Evolutionary conservation across 1,139 yeast genomes (phyloP).

Genomic region (Yamadazyma jaroonii): DNA sequence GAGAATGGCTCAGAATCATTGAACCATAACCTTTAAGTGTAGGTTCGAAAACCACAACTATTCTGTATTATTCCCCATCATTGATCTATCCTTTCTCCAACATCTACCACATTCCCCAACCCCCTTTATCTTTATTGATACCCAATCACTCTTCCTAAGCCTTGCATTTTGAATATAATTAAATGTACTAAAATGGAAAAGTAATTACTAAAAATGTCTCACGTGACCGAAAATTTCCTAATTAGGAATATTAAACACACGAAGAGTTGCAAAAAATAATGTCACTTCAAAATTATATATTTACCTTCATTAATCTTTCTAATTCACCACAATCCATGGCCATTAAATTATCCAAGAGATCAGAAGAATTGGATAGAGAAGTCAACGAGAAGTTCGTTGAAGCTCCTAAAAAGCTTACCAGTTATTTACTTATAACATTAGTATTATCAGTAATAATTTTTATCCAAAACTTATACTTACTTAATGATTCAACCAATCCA

Average conservation of each 20-base stretch:
- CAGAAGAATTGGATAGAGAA: conserved; percentile 1
- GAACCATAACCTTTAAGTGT: no score
- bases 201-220: not conserved
- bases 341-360: conserved; percentile 2
- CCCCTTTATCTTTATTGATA: no score
- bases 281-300: no score
- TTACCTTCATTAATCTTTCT: not conserved
- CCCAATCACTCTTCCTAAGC: not conserved
- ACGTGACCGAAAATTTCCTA: conserved; percentile 3
- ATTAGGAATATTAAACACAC: conserved; percentile 2
- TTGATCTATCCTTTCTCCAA: no score
- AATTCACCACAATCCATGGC: not conserved
- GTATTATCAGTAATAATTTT: conserved; percentile 5
- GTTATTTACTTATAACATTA: conserved; percentile 11
- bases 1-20: no score
- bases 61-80: no score
- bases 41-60: no score
- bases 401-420: not conserved
- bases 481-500: conserved; percentile 9
- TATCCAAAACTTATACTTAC: conserved; percentile 10
- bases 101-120: no score
- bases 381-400: not conserved
- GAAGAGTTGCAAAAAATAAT: conserved; percentile 2
- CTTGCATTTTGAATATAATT: not conserved
- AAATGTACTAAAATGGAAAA: not conserved